These are phyloP conservation scores for Chlamydomonas schloesseri DNA, from an alignment of 139 green algal genomes.

Conservation along the genomic window DNA sequence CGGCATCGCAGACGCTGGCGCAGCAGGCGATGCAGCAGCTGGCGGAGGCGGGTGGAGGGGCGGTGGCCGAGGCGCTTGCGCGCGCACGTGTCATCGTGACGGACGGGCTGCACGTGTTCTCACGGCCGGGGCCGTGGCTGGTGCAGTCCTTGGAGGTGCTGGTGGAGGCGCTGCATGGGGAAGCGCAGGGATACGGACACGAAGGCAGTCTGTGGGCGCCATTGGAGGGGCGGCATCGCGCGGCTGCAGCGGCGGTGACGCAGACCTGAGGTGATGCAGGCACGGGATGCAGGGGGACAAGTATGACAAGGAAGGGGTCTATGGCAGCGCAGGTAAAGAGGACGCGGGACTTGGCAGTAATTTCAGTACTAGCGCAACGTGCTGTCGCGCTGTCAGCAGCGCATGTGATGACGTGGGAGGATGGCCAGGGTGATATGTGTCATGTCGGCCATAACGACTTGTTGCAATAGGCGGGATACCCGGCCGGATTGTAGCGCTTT, in stretches of 20 bases:
- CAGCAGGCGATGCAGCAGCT: conserved; percentile 31
- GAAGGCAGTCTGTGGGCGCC: conserved; percentile 52
- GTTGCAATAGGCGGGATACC: no score
- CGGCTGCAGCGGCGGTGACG: not conserved
- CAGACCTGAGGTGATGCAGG: no score
- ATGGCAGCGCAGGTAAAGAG: no score
- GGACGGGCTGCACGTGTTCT: conserved; percentile 60
- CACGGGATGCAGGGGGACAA: no score
- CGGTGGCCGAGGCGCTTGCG: not conserved
- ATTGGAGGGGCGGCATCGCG: not conserved
- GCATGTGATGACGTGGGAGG: no score
- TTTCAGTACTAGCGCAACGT: no score
- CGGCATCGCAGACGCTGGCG: conserved; percentile 29
- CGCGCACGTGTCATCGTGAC: conserved; percentile 43
- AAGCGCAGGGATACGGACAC: conserved; percentile 65
- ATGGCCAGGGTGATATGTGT: no score
- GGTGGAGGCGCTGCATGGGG: conserved; percentile 61
- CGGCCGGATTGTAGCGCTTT: no score
- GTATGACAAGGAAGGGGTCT: no score
- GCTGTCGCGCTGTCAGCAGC: no score
- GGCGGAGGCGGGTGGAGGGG: not conserved
- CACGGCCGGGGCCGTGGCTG: conserved; percentile 61
- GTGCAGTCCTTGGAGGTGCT: conserved; percentile 57
- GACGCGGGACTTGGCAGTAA: no score
- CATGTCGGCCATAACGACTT: no score